Evolutionary conservation across 2,329 filamentous ascomycete genomes (phyloP), one percentile per base, ranked within the genome.

Genomic region (Pezicula radicicola): DNA sequence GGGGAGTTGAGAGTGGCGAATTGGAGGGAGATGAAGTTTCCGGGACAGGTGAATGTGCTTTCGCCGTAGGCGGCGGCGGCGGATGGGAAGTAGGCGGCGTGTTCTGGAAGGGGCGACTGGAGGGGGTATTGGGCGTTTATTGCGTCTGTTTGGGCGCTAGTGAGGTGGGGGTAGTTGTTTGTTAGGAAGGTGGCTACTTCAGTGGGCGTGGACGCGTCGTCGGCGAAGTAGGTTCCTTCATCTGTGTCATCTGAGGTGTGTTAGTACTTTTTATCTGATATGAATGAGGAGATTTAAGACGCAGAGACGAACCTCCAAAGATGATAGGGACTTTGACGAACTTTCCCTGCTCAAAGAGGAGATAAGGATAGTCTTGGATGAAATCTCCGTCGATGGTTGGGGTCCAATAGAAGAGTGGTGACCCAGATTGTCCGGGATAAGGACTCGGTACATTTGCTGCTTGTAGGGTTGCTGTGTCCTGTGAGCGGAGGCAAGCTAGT

Each of bases 21-120:
- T 1, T 63, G 60, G 6, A 62, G 58, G 0, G 73, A 66, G 45
- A 78, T 70, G 42, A 68, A 67, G 42, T 75, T 70, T 2, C 68
- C 70, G 1, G 73, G 72, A 48, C 75, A 78, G 27, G 65, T 72
- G 56, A 79, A 78, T 1, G 75, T 78, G 7, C 76, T 66, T 50
- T 80, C 75, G 4, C 78, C 78, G 25, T 66, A 66, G 30, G 70
- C 66, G 16, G 69, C 67, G 3, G 72, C 67, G 0, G 73, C 71
- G 1, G 72, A 67, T 2, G 68, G 65, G 45, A 72, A 74, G 49
- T 69, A 72, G 12, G 63, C 54, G 2, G 55, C 62, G 57, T 68
- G 61, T 48, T 62, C 40, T n/a, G 66, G 64, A 2, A 71, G 46
- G 2, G 66, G 57, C 2, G 60, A 5, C 49, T 60, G 60, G 40